Base-by-base conservation (phyloP, 371 early-diverging fungal species). In the Neoconidiobolus thromboides region DNA sequence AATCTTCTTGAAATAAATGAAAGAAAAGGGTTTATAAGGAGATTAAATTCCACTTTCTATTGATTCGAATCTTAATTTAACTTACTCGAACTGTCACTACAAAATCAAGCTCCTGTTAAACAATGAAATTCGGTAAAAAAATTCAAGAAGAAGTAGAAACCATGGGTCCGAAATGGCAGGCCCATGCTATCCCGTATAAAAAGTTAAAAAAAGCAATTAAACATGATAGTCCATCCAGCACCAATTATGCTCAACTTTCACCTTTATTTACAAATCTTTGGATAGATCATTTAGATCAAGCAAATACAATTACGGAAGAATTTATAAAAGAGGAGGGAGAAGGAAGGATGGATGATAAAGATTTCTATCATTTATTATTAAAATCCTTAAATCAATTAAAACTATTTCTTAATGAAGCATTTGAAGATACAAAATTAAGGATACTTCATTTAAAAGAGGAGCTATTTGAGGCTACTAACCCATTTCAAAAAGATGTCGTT, bases 121-220 rank as follows among this genome's bases (percentile, higher is more conserved):
- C 26, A 26, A 59, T 59, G 60, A 59, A 59, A 41, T 59, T 59
- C 50, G 60, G 48, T 14, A 59, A 59, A 42, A 7, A 59, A 15
- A 7, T 59, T 2, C 14, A 46, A 3, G 48, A 38, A 2, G 50
- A 49, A 49, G 4, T 59, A 2, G n/a, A 38, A 10, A 2, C 14
- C 10, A 26, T 59, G 3, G 38, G 37, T 12, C 50, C 48, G 38
- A 51, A 59, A 41, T 59, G 60, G 60, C 60, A 59, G 40, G 50
- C 14, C 2, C 41, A 48, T 49, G 60, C 50, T 14, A 59, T 59
- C 43, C 60, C 60, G 10, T 59, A 59, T n/a, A 59, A 59, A n/a
- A 37, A n/a, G 6, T 41, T 59, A 7, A 59, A 59, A 40, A 59
- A 59, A 42, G 48, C 60, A 9, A 12, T 59, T 2, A 59, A 59